phyloP scores from a whole-genome alignment of 2,329 filamentous ascomycete species.

The Rhynchosporium secalis region DNA sequence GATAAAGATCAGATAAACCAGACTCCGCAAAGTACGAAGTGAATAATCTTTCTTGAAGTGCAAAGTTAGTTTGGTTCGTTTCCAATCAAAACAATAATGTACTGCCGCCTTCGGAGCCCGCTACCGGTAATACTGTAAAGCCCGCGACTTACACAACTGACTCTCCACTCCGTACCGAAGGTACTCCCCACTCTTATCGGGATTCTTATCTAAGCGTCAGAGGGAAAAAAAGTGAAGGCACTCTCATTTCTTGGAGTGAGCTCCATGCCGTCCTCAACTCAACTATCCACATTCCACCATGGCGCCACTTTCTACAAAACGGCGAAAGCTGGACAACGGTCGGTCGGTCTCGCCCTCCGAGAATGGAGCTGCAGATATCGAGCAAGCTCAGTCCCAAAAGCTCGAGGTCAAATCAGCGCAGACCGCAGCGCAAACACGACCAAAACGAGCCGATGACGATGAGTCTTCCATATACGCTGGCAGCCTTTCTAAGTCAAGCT shows the following conservation, averaged over 20 bases:
- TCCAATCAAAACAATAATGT: not conserved
- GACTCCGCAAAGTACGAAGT: not conserved
- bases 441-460: slow-evolving; percentile 31
- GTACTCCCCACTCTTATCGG: not conserved
- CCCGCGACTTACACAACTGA: not conserved
- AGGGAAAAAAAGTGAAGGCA: not conserved
- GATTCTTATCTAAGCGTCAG: slow-evolving; percentile 6
- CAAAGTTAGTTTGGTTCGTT: slow-evolving; percentile 10
- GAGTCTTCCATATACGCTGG: slow-evolving; percentile 44
- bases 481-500: slow-evolving; percentile 59
- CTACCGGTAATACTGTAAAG: slow-evolving; percentile 24
- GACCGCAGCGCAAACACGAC: slow-evolving; percentile 18
- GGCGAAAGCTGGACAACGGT: slow-evolving; percentile 39
- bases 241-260: not conserved
- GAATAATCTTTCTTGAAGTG: not conserved
- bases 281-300: slow-evolving; percentile 23
- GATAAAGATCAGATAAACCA: not conserved
- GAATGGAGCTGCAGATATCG: not conserved
- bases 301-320: slow-evolving; percentile 35
- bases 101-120: slow-evolving; percentile 5
- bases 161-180: no score
- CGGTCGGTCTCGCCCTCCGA: slow-evolving; percentile 4
- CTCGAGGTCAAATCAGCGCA: slow-evolving; percentile 14
- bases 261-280: not conserved
- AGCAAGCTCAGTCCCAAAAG: slow-evolving; percentile 29